phyloP scores from a whole-genome alignment of 1,139 yeast genomes.

The Pichia sp. region DNA sequence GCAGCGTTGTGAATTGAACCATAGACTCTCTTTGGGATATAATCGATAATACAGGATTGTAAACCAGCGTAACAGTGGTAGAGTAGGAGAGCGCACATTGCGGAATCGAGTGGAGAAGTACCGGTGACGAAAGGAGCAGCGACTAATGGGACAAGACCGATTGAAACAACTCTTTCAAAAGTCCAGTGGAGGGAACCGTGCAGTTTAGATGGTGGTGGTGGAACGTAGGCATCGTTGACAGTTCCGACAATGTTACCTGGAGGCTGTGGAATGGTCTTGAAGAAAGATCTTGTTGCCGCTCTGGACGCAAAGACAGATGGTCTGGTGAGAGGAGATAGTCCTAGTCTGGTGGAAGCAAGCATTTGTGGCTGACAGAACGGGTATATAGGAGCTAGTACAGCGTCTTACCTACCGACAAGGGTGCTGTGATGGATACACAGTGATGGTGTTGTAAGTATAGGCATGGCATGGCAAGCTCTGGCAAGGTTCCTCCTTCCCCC shows the following conservation, averaged over 20 bases:
- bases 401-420: too few species aligned
- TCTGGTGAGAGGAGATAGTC: conserved; percentile 19
- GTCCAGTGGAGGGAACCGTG: conserved; percentile 77
- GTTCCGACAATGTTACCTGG: conserved; percentile 67
- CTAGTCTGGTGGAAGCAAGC: conserved; percentile 17
- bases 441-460: too few species aligned
- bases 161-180: conserved; percentile 51
- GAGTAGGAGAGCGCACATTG: conserved; percentile 49
- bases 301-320: neutral
- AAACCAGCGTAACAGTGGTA: conserved; percentile 67
- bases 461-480: too few species aligned
- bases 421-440: too few species aligned
- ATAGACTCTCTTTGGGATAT: conserved; percentile 67
- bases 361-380: too few species aligned
- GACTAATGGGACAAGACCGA: conserved; percentile 61
- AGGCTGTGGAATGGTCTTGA: conserved; percentile 61
- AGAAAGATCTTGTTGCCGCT: conserved; percentile 27
- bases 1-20: conserved; percentile 60
- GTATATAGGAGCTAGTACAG: too few species aligned
- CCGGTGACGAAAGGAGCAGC: conserved; percentile 57
- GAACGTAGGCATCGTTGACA: conserved; percentile 65
- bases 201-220: conserved; percentile 47
- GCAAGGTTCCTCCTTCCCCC: too few species aligned
- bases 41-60: conserved; percentile 74
- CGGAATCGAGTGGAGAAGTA: conserved; percentile 47